Conservation (phyloP, 306 rosid genomes). For the Gastrolobium villosum region DNA sequence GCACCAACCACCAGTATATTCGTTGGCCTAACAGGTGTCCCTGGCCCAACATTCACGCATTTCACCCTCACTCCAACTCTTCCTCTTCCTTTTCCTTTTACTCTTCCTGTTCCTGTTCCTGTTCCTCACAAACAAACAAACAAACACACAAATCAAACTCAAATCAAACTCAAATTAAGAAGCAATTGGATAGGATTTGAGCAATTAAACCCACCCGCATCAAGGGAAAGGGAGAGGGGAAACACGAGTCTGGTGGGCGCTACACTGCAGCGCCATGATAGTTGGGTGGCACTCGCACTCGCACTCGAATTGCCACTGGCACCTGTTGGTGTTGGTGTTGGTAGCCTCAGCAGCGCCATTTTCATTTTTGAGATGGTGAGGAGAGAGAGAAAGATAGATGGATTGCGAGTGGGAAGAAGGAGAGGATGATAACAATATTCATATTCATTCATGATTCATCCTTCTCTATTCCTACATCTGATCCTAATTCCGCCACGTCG, state of each 20-base stretch:
- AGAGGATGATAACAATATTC: not conserved
- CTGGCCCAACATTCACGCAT: conserved; percentile 72
- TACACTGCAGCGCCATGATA: conserved; percentile 62
- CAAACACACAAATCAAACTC: too few relatives aligned
- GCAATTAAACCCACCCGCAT: conserved; percentile 35
- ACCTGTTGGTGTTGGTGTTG: conserved; percentile 63
- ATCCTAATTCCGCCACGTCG: conserved; percentile 43
- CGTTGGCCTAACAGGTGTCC: conserved; percentile 82
- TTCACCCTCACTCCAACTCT: conserved; percentile 1
- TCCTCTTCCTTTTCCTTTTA: not conserved
- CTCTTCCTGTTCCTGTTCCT: not conserved
- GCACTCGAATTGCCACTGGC: not conserved
- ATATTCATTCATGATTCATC: not conserved
- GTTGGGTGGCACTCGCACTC: not conserved
- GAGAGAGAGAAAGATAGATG: too few relatives aligned
- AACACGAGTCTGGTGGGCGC: conserved; percentile 51
- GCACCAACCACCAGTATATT: conserved; percentile 87
- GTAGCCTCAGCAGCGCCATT: conserved; percentile 72
- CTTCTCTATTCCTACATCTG: not conserved
- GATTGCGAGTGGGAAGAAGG: too few relatives aligned
- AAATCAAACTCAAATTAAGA: not conserved
- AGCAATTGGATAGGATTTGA: not conserved
- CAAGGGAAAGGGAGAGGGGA: conserved; percentile 17
- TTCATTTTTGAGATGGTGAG: not conserved
- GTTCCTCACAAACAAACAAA: too few relatives aligned